Conservation (phyloP, 1,284 basidiomycete species). For the Sphagnurus paluster region DNA sequence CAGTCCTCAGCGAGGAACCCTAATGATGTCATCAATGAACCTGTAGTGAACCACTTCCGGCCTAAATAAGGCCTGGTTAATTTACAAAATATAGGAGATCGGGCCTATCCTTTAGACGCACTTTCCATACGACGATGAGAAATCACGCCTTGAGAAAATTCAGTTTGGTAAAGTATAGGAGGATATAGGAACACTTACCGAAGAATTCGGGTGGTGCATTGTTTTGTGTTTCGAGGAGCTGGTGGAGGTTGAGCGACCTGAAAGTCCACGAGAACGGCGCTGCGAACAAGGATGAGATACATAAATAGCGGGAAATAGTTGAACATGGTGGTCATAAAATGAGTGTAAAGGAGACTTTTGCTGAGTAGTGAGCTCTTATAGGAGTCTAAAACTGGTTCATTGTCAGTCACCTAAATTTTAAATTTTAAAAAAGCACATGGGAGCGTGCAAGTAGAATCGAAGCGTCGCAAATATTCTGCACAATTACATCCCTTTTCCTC, state of each 20-base stretch:
- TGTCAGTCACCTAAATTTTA: too few relatives aligned
- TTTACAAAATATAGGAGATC: too few relatives aligned
- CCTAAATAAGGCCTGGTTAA: slow-evolving; percentile 32
- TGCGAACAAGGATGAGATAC: slow-evolving; percentile 14
- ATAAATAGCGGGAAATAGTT: slow-evolving; percentile 1
- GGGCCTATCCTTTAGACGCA: slow-evolving; percentile 26
- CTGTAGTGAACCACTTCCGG: slow-evolving; percentile 64
- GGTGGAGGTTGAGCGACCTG: slow-evolving; percentile 72
- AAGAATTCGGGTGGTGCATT: slow-evolving; percentile 65
- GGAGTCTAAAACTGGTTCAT: not conserved
- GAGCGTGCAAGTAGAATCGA: too few relatives aligned
- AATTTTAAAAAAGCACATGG: too few relatives aligned
- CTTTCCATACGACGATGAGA: slow-evolving; percentile 70
- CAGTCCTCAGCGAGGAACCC: too few relatives aligned
- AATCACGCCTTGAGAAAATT: slow-evolving; percentile 51
- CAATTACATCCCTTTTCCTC: slow-evolving; percentile 23
- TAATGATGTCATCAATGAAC: too few relatives aligned
- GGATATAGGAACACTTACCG: slow-evolving; percentile 43
- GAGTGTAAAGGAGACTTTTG: not conserved
- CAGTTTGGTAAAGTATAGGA: slow-evolving; percentile 33
- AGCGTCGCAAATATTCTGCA: too few relatives aligned
- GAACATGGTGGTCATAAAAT: not conserved
- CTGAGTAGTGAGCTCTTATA: slow-evolving; percentile 8
- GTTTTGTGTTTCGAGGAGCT: slow-evolving; percentile 54
- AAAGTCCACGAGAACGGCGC: slow-evolving; percentile 62